These are phyloP conservation scores for Gossypium bickii DNA, from an alignment of 345 rosid genomes.

Conservation along the genomic window DNA sequence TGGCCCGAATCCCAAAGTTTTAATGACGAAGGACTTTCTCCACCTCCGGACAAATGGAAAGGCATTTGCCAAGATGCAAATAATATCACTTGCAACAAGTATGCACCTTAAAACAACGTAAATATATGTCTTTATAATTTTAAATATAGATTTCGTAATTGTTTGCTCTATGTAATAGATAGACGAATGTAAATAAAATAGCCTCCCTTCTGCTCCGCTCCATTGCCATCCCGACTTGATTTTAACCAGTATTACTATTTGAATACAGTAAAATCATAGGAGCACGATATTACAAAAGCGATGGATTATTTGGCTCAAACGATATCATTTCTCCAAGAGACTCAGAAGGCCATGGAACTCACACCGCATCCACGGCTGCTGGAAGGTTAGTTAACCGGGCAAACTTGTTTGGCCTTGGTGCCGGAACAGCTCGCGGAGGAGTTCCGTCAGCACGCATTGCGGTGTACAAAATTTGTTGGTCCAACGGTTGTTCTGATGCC, in stretches of 20 bases:
- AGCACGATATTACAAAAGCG: constrained; percentile 18
- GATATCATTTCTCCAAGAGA: constrained; percentile 23
- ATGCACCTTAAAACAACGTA: not conserved
- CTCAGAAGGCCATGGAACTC: constrained; percentile 42
- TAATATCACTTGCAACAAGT: constrained; percentile 12
- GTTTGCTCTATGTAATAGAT: no score
- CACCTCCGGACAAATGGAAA: not conserved
- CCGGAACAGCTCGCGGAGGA: constrained; percentile 29
- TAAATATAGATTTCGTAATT: no score
- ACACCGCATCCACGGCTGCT: constrained; percentile 39
- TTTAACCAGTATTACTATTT: not conserved
- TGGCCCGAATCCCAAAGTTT: constrained; percentile 51
- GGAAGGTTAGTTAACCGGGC: constrained; percentile 21
- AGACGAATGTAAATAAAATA: no score
- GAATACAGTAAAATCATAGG: constrained; percentile 31
- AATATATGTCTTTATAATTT: not conserved
- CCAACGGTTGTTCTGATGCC: not conserved
- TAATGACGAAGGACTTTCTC: constrained; percentile 21
- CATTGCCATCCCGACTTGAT: not conserved
- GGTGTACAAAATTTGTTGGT: not conserved
- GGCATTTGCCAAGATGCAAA: not conserved
- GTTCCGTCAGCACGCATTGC: constrained; percentile 15
- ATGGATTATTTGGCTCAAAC: not conserved
- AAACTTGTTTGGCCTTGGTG: constrained; percentile 19
- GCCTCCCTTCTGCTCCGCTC: no score